Base-by-base conservation (phyloP, 768 basidiomycete genomes). In the Suillus hirtellus region DNA sequence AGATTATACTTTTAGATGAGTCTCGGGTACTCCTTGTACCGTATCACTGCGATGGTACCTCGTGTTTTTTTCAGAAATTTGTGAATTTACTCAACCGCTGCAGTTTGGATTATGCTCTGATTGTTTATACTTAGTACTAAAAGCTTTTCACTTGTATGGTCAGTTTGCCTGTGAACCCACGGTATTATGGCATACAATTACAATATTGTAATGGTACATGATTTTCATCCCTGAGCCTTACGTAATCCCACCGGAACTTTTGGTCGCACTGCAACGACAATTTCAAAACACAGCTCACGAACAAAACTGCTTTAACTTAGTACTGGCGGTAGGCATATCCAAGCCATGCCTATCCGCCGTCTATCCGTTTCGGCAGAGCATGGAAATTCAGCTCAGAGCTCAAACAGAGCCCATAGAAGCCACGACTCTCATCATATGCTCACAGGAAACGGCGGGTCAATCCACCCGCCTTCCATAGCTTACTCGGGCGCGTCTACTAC, bases 361-460 rank as follows among this genome's bases (percentile, higher is more conserved):
- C 80, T 86, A 34, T 89, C 89, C 61, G 87, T 86, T 10, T 82
- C 85, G 61, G 78, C 81, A 46, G 81, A 79, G n/a, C 75, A 73
- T 50, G 71, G 77, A 8, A 65, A 73, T 8, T 61, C 77, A 3
- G 67, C 75, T 43, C 70, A 77, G 14, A 74, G 71, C 54, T 72
- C 80, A 6, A 79, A 81, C 27, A 83, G 85, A 61, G 80, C 80
- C 7, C 88, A 89, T 70, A 83, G 80, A 75, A 86, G 82, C 70
- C 86, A 83, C 62, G 89, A 90, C 63, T 88, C 89, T 2, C 79
- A 85, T 65, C 82, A 84, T 64, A 75, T 67, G 15, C 66, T 73
- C 66, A 42, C 61, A 44, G 73, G 68, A 47, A 76, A 72, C 47
- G 76, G 72, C 27, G 71, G 71, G 56, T 3, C 72, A 5, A n/a